Conservation (phyloP, 768 basidiomycete genomes). For the Dioszegia crocea region DNA sequence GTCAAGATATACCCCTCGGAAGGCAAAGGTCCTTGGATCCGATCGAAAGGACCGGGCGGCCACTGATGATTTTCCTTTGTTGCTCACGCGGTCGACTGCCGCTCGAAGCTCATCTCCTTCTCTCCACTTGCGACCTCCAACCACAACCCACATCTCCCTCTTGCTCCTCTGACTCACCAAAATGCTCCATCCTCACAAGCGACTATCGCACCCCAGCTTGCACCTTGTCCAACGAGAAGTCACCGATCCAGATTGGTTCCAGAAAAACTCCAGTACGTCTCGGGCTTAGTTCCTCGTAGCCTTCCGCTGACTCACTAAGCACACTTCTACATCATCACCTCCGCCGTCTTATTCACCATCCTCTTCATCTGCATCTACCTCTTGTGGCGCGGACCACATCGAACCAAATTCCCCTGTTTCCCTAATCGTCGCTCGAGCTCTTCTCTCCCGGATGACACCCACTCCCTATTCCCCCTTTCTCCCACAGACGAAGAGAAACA, state of each 20-base stretch:
- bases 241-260: not conserved
- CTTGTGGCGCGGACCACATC: conserved; percentile 10
- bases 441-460: not conserved
- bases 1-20: too few species aligned
- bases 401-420: conserved; percentile 4
- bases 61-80: too few species aligned
- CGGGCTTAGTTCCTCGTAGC: not conserved
- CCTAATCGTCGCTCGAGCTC: not conserved
- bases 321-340: conserved; percentile 1
- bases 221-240: not conserved
- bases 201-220: too few species aligned
- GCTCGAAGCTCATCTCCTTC: too few species aligned
- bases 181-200: too few species aligned
- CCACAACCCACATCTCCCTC: not conserved
- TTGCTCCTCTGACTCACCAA: too few species aligned
- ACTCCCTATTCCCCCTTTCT: too few species aligned
- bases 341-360: not conserved
- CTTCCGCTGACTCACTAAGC: not conserved
- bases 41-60: too few species aligned
- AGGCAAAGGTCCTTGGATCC: too few species aligned
- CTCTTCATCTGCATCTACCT: conserved; percentile 5
- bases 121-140: too few species aligned
- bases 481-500: not conserved
- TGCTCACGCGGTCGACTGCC: too few species aligned
- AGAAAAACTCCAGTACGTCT: not conserved